Conservation (phyloP, 2,329 filamentous ascomycete genomes). For the Trichoderma harzianum region DNA sequence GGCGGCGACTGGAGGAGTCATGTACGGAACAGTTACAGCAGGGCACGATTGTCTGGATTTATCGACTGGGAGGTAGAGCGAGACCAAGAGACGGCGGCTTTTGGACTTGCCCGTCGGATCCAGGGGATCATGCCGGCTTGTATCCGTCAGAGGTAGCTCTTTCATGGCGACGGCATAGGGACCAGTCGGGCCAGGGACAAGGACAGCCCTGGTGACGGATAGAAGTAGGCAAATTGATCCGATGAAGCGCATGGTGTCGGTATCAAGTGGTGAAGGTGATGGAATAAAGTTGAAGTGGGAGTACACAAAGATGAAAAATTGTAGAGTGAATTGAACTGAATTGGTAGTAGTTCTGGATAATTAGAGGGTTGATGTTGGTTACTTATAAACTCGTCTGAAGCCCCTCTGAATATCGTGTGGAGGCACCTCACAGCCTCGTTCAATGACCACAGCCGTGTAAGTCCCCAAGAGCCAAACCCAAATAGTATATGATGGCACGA, state of each 20-base stretch:
- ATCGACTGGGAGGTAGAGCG: constrained; percentile 33
- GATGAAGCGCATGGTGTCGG: constrained; percentile 16
- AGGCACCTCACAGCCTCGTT: constrained; percentile 21
- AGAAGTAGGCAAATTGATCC: constrained; percentile 20
- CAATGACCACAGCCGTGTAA: background rate
- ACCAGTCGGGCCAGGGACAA: constrained; percentile 30
- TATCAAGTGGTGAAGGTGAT: too few relatives aligned
- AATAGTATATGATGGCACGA: constrained; percentile 7
- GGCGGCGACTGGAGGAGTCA: constrained; percentile 33
- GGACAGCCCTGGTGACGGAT: constrained; percentile 23
- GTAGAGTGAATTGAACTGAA: background rate
- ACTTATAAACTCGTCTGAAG: background rate
- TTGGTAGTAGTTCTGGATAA: background rate
- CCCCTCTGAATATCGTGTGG: background rate
- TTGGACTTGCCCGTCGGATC: constrained; percentile 30
- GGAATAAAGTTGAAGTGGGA: background rate
- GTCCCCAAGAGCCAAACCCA: constrained; percentile 1
- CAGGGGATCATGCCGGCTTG: constrained; percentile 30
- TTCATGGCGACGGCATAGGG: constrained; percentile 30
- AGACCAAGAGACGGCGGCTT: constrained; percentile 27
- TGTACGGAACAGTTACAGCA: constrained; percentile 28
- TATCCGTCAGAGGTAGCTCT: constrained; percentile 30
- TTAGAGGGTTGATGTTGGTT: background rate
- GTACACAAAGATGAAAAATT: background rate
- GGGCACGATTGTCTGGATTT: constrained; percentile 23